Evolutionary conservation across 179 eudicot genomes (phyloP), one percentile per base, ranked within the genome.

Genomic region (Beta corolliflora): DNA sequence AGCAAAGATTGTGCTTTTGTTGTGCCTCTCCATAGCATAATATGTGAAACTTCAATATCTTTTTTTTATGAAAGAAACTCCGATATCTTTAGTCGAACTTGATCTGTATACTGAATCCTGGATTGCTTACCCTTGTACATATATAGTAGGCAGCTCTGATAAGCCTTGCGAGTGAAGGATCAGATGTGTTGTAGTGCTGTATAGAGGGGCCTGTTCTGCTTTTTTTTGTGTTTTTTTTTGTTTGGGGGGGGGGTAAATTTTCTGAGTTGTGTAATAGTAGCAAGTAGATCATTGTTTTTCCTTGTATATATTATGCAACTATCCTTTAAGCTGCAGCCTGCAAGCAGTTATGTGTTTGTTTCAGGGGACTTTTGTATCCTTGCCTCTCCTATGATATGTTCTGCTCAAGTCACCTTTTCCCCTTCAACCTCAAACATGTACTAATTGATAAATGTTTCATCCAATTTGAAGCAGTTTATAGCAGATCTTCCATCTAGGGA

Each of bases 301-400:
- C 41, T 19, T n/a, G 0, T 0, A 9, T 21, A 59, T 19, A 59
- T 18, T 59, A n/a, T 9, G 21, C 25, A 59, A 59, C 64, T 60
- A 60, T n/a, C 0, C 65, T 60, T 60, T 36, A 36, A 36, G 41
- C 41, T 36, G 41, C 41, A 21, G 25, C 29, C 21, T 29, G 31
- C n/a, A 41, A 46, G 61, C 25, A 76, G 8, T 45, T 45, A 36
- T 31, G 41, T 12, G 12, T 31, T 21, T 11, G 68, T 23, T 74
- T 29, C 50, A 19, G 44, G 66, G 77, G 2, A 36, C 41, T 1
- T 36, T 13, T 31, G 5, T 31, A 29, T 58, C 36, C 21, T 19
- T 73, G 77, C 21, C 48, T 73, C 5, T 55, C 25, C 48, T 31
- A 58, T 74, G n/a, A 55, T 54, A 36, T 59, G 68, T 41, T 76